Base-by-base conservation (phyloP, 805 yeast species). In the Cyberlindnera nakhonratchasimensis region DNA sequence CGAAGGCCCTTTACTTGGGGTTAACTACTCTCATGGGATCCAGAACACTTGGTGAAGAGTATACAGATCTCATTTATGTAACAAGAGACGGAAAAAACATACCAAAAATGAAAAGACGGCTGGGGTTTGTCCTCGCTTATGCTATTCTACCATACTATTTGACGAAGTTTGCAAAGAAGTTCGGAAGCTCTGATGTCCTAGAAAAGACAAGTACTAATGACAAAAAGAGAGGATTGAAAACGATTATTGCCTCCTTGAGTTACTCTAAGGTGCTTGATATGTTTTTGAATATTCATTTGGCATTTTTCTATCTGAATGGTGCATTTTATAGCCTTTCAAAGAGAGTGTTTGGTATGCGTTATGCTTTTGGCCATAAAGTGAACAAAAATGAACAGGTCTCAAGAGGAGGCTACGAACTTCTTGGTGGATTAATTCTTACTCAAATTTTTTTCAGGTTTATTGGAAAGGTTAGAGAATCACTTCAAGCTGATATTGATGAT, bases 41-140 rank as follows among this genome's bases (percentile, higher is more conserved):
- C 2, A 71, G 91, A 40, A 91, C 98, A 0, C 65, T 93, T 21
- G 99, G 99, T 1, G 98, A 91, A 59, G 97, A 91, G 63, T 91
- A 91, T 62, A 89, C 89, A 12, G 96, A 91, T 61, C 64, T 87
- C 41, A 63, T 79, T 7, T 83, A 85, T 55, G 87, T 84, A 6
- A 67, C 66, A 29, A 65, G 75, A 38, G 60, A 62, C 26, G 86
- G 88, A 0, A 69, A 53, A 16, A 55, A 65, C 31, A 59, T 83
- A 6, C 83, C 86, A 0, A 63, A 60, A 25, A 23, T 64, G 4
- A 28, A 60, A 31, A 67, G 76, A 22, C 69, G 87, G 42, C 43
- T 79, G 2, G 77, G 80, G 5, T 89, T 80, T 54, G 70, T 87
- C 0, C 39, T 76, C 3, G 66, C 81, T 0, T 82, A 79, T 54